These are phyloP conservation scores for Mycena olivaceomarginata DNA, from an alignment of 768 basidiomycete species.

Conservation along the genomic window DNA sequence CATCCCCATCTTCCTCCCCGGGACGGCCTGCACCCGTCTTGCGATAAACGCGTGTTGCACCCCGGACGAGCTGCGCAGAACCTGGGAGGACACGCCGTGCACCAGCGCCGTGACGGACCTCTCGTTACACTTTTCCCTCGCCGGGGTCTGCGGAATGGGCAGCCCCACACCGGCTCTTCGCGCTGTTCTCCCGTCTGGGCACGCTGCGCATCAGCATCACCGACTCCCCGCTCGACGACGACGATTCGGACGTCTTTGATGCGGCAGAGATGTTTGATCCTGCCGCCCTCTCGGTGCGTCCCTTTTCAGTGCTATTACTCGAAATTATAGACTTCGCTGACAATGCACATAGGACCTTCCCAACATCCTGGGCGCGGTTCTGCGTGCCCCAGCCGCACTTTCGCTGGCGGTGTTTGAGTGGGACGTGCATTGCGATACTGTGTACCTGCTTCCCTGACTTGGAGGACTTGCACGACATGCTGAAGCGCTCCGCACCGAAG, in stretches of 20 bases:
- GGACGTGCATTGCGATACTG: neutral
- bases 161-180: neutral
- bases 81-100: conserved; percentile 1
- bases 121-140: neutral
- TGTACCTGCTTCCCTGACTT: neutral
- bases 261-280: neutral
- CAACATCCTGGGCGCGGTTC: neutral
- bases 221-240: conserved; percentile 12
- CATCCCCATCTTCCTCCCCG: conserved; percentile 21
- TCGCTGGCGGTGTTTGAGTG: conserved; percentile 12
- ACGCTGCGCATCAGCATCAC: neutral
- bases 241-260: conserved; percentile 2
- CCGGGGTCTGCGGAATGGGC: neutral
- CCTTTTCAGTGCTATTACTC: neutral
- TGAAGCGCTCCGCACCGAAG: neutral
- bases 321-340: neutral
- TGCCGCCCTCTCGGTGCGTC: neutral
- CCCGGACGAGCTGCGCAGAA: neutral
- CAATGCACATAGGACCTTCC: neutral
- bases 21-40: conserved; percentile 12
- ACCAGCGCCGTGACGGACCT: conserved; percentile 8
- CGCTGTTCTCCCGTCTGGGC: conserved; percentile 2
- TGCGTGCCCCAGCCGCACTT: conserved; percentile 2
- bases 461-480: neutral
- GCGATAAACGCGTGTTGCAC: neutral